A percentile compares a stretch with the other conserved stretches of the same genome.
Conservation (phyloP, 345 rosid species). For the Erucastrum elatum region DNA sequence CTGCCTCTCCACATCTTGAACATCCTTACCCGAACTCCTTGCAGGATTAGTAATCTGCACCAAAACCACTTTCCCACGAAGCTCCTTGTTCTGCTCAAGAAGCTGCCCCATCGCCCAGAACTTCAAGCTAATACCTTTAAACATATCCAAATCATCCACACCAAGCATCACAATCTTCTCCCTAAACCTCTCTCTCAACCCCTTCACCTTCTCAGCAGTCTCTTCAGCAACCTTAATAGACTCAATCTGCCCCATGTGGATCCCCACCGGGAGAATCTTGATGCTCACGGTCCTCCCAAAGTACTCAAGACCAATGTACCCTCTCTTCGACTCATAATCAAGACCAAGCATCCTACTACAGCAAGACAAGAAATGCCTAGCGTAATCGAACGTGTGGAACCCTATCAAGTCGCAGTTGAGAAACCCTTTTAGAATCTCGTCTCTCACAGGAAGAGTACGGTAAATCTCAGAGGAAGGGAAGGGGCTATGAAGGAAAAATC, state of each 20-base stretch:
- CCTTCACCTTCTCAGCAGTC: conserved; percentile 49
- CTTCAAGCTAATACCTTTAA: conserved; percentile 76
- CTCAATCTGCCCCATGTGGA: conserved; percentile 73
- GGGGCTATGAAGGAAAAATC: conserved; percentile 69
- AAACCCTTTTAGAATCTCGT: conserved; percentile 66
- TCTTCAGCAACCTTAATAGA: conserved; percentile 45
- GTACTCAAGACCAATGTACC: conserved; percentile 81
- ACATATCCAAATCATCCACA: conserved; percentile 80
- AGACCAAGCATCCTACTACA: conserved; percentile 84
- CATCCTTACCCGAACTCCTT: conserved; percentile 73
- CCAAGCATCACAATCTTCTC: conserved; percentile 64
- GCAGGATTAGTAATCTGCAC: conserved; percentile 84
- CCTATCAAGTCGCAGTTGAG: conserved; percentile 84
- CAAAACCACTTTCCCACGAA: conserved; percentile 61
- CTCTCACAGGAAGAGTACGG: conserved; percentile 66
- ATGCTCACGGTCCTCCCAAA: conserved; percentile 72
- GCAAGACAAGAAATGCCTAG: conserved; percentile 80
- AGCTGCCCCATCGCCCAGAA: conserved; percentile 68
- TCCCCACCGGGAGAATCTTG: conserved; percentile 79
- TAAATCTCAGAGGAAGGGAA: conserved; percentile 83
- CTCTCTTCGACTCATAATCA: conserved; percentile 75
- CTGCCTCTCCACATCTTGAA: conserved; percentile 59
- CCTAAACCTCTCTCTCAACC: conserved; percentile 53
- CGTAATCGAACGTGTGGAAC: conserved; percentile 85
- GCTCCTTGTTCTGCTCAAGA: conserved; percentile 44